Conservation (phyloP, 2,329 filamentous ascomycete species). For the Lecanicillium sp. region DNA sequence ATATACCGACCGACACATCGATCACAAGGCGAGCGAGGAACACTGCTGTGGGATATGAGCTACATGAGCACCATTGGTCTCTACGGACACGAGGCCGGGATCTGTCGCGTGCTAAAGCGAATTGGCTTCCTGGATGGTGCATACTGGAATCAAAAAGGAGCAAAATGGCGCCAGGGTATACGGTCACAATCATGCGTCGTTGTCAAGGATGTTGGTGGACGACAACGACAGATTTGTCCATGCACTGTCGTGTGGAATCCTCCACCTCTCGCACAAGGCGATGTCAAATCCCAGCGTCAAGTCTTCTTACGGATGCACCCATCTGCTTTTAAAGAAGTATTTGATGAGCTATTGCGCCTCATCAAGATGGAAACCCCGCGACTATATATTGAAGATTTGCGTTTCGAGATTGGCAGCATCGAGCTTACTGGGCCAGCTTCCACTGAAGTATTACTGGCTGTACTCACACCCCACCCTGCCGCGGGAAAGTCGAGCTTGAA, state of each 20-base stretch:
- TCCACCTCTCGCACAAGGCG: conserved; percentile 17
- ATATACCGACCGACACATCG: conserved; percentile 83
- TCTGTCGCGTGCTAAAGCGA: conserved; percentile 60
- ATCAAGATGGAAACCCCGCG: conserved; percentile 55
- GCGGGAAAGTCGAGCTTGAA: conserved; percentile 23
- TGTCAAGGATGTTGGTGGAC: conserved; percentile 48
- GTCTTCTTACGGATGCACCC: conserved; percentile 76
- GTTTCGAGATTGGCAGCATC: conserved; percentile 60
- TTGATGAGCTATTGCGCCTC: conserved; percentile 54
- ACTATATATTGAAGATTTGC: conserved; percentile 60
- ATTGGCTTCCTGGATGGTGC: conserved; percentile 57
- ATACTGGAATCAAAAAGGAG: conserved; percentile 57
- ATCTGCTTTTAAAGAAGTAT: conserved; percentile 66
- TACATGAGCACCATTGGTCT: conserved; percentile 85
- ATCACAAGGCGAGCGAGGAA: conserved; percentile 66
- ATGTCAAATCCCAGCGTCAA: conserved; percentile 30
- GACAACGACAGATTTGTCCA: conserved; percentile 58
- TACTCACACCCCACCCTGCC: conserved; percentile 51
- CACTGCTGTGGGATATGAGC: conserved; percentile 87
- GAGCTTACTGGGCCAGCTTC: conserved; percentile 62
- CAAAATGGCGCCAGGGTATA: conserved; percentile 60
- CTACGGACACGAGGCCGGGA: conserved; percentile 57
- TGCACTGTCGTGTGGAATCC: conserved; percentile 72
- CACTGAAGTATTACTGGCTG: conserved; percentile 67
- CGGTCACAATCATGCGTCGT: conserved; percentile 45